Conservation (phyloP, 257 asterid genomes). For the Przewalskia tangutica region DNA sequence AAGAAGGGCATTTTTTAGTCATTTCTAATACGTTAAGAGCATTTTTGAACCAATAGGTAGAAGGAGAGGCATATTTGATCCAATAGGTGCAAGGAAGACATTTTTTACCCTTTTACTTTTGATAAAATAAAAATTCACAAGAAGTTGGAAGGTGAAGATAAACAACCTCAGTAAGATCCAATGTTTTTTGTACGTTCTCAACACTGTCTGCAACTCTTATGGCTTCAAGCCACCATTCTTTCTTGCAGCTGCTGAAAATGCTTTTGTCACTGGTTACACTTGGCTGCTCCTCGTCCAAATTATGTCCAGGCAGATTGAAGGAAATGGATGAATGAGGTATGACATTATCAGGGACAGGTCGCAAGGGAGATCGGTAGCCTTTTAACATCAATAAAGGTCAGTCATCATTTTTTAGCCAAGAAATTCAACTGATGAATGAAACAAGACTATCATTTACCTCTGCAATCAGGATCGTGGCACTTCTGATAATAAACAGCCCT, state of each 20-base stretch:
- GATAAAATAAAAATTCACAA: background rate
- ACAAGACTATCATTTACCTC: constrained; percentile 39
- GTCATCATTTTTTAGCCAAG: background rate
- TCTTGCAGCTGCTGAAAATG: constrained; percentile 44
- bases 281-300: constrained; percentile 14
- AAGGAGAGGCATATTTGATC: no score
- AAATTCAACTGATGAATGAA: background rate
- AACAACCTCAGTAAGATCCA: constrained; percentile 52
- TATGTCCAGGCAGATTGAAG: constrained; percentile 19
- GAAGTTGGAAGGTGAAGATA: constrained; percentile 17
- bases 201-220: constrained; percentile 62
- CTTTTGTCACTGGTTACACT: constrained; percentile 21
- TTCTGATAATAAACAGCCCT: constrained; percentile 83
- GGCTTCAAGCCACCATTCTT: constrained; percentile 88
- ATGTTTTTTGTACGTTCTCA: constrained; percentile 46
- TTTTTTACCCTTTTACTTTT: background rate
- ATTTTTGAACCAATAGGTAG: no score
- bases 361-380: constrained; percentile 89
- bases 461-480: constrained; percentile 96
- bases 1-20: no score
- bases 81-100: no score
- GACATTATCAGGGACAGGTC: constrained; percentile 49
- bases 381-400: constrained; percentile 10
- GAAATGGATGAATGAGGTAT: constrained; percentile 36
- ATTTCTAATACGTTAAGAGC: no score